A percentile compares a stretch with the other conserved stretches of the same genome.
These are phyloP conservation scores for Chaetomium fimeti DNA, from an alignment of 495 filamentous ascomycete genomes.

Conservation along the genomic window DNA sequence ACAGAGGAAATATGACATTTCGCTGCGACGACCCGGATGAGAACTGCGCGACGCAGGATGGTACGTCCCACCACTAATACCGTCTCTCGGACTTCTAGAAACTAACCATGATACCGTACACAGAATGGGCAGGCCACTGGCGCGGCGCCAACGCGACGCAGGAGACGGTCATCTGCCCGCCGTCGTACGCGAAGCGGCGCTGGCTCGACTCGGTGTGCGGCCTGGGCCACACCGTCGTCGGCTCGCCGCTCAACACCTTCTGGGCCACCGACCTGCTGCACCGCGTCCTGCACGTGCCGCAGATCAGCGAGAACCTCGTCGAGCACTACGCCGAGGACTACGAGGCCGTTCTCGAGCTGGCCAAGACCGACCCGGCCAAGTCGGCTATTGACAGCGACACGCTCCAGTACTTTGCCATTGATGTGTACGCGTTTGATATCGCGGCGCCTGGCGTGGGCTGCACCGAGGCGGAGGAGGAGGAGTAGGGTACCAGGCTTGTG, in stretches of 20 bases:
- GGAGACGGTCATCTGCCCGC: constrained; percentile 61
- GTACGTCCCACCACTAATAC: too few relatives aligned
- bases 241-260: constrained; percentile 49
- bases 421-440: constrained; percentile 56
- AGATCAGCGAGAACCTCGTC: constrained; percentile 52
- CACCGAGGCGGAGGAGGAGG: constrained; percentile 45
- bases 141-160: constrained; percentile 55
- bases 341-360: constrained; percentile 46
- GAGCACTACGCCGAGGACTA: constrained; percentile 58
- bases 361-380: constrained; percentile 39
- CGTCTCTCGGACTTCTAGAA: too few relatives aligned
- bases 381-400: constrained; percentile 53
- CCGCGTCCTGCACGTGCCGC: constrained; percentile 54
- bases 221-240: constrained; percentile 52
- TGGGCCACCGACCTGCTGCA: constrained; percentile 59
- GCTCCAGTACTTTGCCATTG: constrained; percentile 58
- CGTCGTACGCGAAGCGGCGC: constrained; percentile 51
- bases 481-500: neutral
- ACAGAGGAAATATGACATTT: constrained; percentile 50
- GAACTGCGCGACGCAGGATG: constrained; percentile 51
- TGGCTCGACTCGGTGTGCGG: constrained; percentile 54
- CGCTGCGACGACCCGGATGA: constrained; percentile 59
- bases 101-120: neutral
- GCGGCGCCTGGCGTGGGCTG: constrained; percentile 55
- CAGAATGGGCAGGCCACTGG: constrained; percentile 60